phyloP scores from a whole-genome alignment of 23 red algal species.

The Gracilaria domingensis region DNA sequence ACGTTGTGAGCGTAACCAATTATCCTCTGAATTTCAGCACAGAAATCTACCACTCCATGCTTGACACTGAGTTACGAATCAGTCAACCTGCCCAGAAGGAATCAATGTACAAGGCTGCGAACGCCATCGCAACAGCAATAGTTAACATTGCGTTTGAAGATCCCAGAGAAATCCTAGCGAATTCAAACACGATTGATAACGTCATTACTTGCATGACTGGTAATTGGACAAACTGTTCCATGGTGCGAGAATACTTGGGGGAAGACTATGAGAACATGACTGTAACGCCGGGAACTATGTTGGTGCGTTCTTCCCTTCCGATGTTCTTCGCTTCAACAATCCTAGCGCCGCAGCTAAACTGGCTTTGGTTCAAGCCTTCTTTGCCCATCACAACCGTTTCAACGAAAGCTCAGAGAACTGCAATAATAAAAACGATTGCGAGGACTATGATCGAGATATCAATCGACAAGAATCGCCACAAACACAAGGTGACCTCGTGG shows the following conservation, averaged over 20 bases:
- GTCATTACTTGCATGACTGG: slow-evolving; percentile 63
- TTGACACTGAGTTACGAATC: slow-evolving; percentile 17
- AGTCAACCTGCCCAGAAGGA: background rate
- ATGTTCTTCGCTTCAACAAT: background rate
- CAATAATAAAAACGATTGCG: slow-evolving; percentile 30
- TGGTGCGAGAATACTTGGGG: slow-evolving; percentile 45
- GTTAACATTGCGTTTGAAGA: slow-evolving; percentile 45
- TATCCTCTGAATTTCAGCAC: slow-evolving; percentile 48
- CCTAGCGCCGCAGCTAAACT: slow-evolving; percentile 40
- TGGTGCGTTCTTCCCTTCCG: slow-evolving; percentile 45
- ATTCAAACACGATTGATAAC: slow-evolving; percentile 31
- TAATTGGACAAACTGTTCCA: slow-evolving; percentile 55
- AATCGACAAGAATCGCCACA: slow-evolving; percentile 9
- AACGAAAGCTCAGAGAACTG: background rate
- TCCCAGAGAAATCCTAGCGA: background rate
- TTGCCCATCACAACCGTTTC: slow-evolving; percentile 66
- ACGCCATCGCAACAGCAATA: slow-evolving; percentile 39
- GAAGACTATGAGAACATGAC: slow-evolving; percentile 13
- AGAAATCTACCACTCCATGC: slow-evolving; percentile 63
- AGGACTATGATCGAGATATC: background rate
- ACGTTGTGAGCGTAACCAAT: slow-evolving; percentile 54
- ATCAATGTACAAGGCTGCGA: slow-evolving; percentile 41
- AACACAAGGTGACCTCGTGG: slow-evolving; percentile 4
- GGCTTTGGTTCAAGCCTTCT: slow-evolving; percentile 49
- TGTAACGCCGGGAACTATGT: slow-evolving; percentile 58